Conservation (phyloP, 768 basidiomycete species). For the Leccinellum rugosiceps region DNA sequence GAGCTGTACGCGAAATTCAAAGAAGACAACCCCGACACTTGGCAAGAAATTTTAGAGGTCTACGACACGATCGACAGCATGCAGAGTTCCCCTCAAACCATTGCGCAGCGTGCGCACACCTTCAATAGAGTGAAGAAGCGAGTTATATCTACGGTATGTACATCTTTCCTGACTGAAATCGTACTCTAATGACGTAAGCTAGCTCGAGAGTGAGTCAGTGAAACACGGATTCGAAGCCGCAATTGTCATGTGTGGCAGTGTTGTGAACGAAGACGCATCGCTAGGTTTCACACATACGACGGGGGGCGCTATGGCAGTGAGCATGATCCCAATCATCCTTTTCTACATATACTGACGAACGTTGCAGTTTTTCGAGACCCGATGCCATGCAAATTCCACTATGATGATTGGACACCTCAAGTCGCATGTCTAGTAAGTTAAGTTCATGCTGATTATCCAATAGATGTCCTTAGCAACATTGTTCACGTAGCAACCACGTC, state of each 20-base stretch:
- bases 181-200: neutral
- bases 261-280: conserved; percentile 1
- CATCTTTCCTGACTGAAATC: neutral
- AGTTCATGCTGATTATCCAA: neutral
- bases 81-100: neutral
- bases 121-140: conserved; percentile 1
- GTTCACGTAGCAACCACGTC: neutral
- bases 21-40: neutral
- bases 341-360: neutral
- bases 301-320: neutral
- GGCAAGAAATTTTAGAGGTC: conserved; percentile 7
- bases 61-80: neutral
- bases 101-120: neutral
- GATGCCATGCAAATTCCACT: neutral
- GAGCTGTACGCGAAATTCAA: conserved; percentile 1
- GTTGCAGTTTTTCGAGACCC: conserved; percentile 2
- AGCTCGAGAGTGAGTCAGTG: neutral
- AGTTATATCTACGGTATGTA: neutral
- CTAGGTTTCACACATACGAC: neutral
- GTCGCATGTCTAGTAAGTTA: conserved; percentile 4
- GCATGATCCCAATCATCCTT: neutral
- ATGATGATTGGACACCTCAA: conserved; percentile 7
- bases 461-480: neutral
- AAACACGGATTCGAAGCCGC: conserved; percentile 2
- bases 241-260: conserved; percentile 1